Percentiles rank a stretch among this genome's conserved stretches.
Evolutionary conservation across 192 early-diverging fungal species (phyloP).

Genomic region (Oehlia diaphana): DNA sequence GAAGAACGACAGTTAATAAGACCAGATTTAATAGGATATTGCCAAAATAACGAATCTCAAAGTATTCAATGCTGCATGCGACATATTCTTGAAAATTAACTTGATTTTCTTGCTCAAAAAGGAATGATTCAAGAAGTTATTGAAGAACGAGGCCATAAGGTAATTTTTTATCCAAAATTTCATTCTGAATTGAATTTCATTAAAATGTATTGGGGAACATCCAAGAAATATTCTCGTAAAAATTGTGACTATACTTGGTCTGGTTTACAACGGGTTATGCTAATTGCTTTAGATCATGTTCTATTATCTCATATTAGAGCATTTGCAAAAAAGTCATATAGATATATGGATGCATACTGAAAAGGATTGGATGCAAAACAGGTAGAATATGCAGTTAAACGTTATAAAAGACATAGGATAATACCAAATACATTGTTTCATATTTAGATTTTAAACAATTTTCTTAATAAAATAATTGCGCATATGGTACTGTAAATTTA

Average conservation of each 20-base stretch:
- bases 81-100: not conserved
- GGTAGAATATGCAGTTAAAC: no score
- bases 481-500: no score
- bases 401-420: no score
- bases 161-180: constrained; percentile 37
- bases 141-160: not conserved
- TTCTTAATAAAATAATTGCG: no score
- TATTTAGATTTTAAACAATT: no score
- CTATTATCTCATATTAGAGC: not conserved
- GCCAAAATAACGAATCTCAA: not conserved
- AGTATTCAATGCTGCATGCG: constrained; percentile 23
- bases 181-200: constrained; percentile 34
- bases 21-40: not conserved
- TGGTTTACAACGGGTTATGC: not conserved
- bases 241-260: constrained; percentile 26
- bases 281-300: not conserved
- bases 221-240: constrained; percentile 27
- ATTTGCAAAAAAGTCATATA: constrained; percentile 28
- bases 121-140: constrained; percentile 9
- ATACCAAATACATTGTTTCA: no score
- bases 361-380: not conserved
- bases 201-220: constrained; percentile 29
- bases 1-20: not conserved
- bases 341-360: constrained; percentile 27
- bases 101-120: not conserved